Base-by-base conservation (phyloP, 176 grass and related monocot genomes). In the Aegilops bicornis region DNA sequence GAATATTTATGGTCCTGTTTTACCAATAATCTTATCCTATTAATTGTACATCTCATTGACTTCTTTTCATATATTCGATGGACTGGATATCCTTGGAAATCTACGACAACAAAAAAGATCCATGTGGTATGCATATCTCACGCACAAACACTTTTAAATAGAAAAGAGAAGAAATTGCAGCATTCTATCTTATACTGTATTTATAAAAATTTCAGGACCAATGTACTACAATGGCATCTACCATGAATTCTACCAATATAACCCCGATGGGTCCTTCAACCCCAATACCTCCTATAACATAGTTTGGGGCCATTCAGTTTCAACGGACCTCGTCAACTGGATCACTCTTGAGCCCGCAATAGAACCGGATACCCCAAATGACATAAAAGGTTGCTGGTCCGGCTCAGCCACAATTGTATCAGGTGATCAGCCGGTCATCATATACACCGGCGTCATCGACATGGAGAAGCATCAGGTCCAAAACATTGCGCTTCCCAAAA, bases 221-320 rank as follows among this genome's bases (percentile, higher is more conserved):
- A 90, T 98, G 91, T 98, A 95, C 91, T 93, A 89, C 93, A 98
- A 92, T 45, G 95, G 95, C 52, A 69, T 95, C 79, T 98, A 98
- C 79, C 95, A 98, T 45, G 83, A 93, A 24, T 95, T 98, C 83
- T 98, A 98, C 56, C 45, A 48, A 48, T 97, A 92, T 81, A 97
- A 97, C 65, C 92, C 92, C 11, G 79, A 92, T 0, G 87, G 88
- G 15, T 63, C 92, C 0, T 58, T 22, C 54, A 58, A 58, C 8
- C 54, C 54, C 19, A 58, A 58, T 22, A 58, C 54, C 19, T 58
- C 54, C 0, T 2, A 8, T 3, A 73, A 97, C 87, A 94, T 91
- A 78, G 77, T 88, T 19, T 94, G 95, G 95, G 95, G 32, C 1
- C 95, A 97, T 83, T 97, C 92, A 0, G 84, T 94, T 12, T 94